Percentiles rank a stretch among this genome's conserved stretches.
phyloP scores from a whole-genome alignment of 352 stramenopile genomes.

The Pythium chondricola region DNA sequence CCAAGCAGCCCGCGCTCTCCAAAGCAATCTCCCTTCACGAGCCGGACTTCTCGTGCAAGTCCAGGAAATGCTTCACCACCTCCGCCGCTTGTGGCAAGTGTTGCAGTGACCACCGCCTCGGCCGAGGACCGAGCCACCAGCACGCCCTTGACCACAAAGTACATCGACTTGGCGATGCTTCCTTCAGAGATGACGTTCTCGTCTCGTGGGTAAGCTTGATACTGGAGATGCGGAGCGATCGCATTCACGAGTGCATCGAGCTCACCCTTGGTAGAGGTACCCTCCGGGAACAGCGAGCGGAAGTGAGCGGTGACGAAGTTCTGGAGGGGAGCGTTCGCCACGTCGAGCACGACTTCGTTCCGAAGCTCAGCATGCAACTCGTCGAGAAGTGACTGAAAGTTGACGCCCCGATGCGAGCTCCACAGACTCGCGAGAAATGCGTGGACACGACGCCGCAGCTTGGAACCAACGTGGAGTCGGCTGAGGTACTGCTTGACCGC shows the following conservation, averaged over 20 bases:
- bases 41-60: constrained; percentile 6
- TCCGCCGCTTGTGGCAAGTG: constrained; percentile 1
- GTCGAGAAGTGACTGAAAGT: constrained; percentile 50
- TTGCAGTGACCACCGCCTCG: constrained; percentile 5
- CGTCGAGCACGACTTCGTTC: constrained; percentile 40
- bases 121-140: constrained; percentile 23
- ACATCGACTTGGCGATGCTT: constrained; percentile 60
- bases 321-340: constrained; percentile 31
- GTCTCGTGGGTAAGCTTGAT: constrained; percentile 59
- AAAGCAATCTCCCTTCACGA: constrained; percentile 48
- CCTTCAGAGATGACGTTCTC: constrained; percentile 59
- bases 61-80: background rate
- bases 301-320: constrained; percentile 39
- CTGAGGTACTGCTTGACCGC: constrained; percentile 43
- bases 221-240: constrained; percentile 45
- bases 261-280: constrained; percentile 23
- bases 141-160: constrained; percentile 58
- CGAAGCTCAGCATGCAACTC: constrained; percentile 44
- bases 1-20: constrained; percentile 52
- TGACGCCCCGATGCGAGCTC: constrained; percentile 50
- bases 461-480: constrained; percentile 33
- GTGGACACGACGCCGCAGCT: constrained; percentile 31
- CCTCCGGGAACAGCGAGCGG: constrained; percentile 26
- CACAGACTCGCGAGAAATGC: constrained; percentile 48
- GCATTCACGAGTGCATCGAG: constrained; percentile 14